A percentile compares a stretch with the other conserved stretches of the same genome.
These are phyloP conservation scores for Salix udensis DNA, from an alignment of 345 rosid species.

Conservation along the genomic window DNA sequence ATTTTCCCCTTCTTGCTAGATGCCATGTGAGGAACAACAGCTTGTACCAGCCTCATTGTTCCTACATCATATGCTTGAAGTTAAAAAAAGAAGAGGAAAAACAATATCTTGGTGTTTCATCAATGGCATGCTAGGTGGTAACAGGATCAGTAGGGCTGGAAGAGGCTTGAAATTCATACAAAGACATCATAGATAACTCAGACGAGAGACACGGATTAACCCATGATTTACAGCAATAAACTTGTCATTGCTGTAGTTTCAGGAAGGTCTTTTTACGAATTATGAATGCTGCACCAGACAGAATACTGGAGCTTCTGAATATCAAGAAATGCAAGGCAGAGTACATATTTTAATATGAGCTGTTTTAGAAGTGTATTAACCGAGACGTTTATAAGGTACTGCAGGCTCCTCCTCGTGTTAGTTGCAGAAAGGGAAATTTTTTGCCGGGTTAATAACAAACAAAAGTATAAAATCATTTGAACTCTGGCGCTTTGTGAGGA, in stretches of 20 bases:
- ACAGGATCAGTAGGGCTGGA: background rate
- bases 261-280: background rate
- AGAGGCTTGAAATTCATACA: background rate
- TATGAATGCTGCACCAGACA: background rate
- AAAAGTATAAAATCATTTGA: too few species aligned
- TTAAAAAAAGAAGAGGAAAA: background rate
- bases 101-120: background rate
- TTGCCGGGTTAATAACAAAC: too few species aligned
- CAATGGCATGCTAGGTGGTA: background rate
- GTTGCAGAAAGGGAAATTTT: background rate
- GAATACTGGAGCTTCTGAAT: background rate
- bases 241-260: background rate
- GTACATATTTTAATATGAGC: too few species aligned
- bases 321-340: background rate
- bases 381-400: too few species aligned
- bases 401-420: too few species aligned
- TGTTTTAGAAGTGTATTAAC: too few species aligned
- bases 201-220: background rate
- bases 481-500: background rate
- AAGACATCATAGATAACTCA: background rate
- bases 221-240: background rate
- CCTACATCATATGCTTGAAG: conserved; percentile 32
- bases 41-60: conserved; percentile 76
- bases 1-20: conserved; percentile 64
- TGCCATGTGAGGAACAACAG: conserved; percentile 84